Conservation (phyloP, 2,329 filamentous ascomycete genomes). For the Trichoderma polysporum region DNA sequence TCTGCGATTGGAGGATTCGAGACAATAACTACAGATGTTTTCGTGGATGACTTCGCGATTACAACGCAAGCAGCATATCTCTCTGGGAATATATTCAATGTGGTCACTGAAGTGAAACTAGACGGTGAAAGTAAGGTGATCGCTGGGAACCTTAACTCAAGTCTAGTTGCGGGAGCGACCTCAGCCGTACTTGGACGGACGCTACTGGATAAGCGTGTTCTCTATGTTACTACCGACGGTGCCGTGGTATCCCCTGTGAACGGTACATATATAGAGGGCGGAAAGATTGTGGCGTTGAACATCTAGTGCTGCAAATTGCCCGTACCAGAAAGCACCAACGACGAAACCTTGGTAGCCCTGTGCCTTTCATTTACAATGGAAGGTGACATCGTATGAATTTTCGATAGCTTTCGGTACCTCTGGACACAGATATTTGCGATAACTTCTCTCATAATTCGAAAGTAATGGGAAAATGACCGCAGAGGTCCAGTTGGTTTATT, state of each 20-base stretch:
- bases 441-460: too few relatives aligned
- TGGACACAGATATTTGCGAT: too few relatives aligned
- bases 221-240: not conserved
- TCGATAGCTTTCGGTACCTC: too few relatives aligned
- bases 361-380: not conserved
- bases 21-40: not conserved
- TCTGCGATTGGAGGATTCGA: not conserved
- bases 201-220: not conserved
- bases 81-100: not conserved
- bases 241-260: not conserved
- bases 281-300: not conserved
- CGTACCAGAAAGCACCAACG: rapidly evolving
- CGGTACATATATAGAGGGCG: not conserved
- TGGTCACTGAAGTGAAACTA: not conserved
- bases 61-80: not conserved
- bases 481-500: too few relatives aligned
- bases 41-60: not conserved
- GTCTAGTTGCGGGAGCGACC: not conserved
- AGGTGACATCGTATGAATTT: too few relatives aligned
- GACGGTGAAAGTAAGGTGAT: not conserved
- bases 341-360: not conserved
- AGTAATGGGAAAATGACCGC: too few relatives aligned
- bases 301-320: not conserved
- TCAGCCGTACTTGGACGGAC: not conserved
- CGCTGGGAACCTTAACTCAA: not conserved